These are phyloP conservation scores for Debaryomyces singareniensis DNA, from an alignment of 1,139 yeast genomes.

Conservation along the genomic window DNA sequence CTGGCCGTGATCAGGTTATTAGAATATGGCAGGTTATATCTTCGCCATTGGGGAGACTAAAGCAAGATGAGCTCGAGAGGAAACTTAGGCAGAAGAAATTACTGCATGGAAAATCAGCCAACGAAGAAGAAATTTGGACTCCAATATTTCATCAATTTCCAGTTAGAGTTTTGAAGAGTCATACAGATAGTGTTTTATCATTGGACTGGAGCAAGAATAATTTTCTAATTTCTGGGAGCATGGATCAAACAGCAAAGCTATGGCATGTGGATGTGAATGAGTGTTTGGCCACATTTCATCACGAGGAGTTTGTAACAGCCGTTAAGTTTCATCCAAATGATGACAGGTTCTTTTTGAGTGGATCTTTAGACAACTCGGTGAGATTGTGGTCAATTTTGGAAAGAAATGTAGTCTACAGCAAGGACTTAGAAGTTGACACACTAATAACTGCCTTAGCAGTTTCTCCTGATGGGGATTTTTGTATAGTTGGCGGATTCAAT, in stretches of 20 bases:
- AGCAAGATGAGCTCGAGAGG: conserved; percentile 21
- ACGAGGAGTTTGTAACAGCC: conserved; percentile 78
- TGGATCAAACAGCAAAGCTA: conserved; percentile 76
- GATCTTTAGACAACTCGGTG: conserved; percentile 74
- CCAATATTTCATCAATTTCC: conserved; percentile 81
- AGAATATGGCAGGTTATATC: conserved; percentile 77
- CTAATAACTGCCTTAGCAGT: conserved; percentile 66
- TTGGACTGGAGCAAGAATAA: conserved; percentile 88
- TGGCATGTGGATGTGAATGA: conserved; percentile 76
- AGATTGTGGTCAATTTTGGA: conserved; percentile 84
- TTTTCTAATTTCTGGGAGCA: conserved; percentile 73
- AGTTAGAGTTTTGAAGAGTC: conserved; percentile 55
- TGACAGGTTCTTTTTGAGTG: conserved; percentile 81
- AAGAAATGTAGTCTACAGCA: conserved; percentile 25
- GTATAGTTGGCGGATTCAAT: conserved; percentile 76
- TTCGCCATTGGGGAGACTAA: conserved; percentile 56
- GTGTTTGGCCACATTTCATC: conserved; percentile 61
- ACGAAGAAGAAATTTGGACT: conserved; percentile 27
- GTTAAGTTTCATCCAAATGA: conserved; percentile 81
- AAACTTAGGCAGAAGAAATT: conserved; percentile 8
- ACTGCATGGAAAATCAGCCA: neutral
- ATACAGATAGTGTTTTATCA: conserved; percentile 61
- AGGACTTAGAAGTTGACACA: conserved; percentile 46
- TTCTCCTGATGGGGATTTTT: conserved; percentile 60
- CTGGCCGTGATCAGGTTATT: conserved; percentile 66